Conservation (phyloP, 1,284 basidiomycete genomes). For the Papiliotrema laurentii region DNA sequence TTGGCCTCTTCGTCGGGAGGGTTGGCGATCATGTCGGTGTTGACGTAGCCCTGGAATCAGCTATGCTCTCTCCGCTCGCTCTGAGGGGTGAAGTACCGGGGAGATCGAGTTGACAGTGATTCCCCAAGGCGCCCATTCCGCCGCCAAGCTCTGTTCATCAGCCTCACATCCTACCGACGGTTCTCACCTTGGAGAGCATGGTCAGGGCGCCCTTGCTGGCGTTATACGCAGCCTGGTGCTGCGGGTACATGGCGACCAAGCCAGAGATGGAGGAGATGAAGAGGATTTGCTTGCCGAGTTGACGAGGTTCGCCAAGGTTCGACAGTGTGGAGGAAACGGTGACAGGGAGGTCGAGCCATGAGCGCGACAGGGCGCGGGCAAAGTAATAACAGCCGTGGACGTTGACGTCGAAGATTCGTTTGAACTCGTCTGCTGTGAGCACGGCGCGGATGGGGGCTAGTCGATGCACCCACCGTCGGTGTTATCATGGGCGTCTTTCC, state of each 20-base stretch:
- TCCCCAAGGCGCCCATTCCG: conserved; percentile 45
- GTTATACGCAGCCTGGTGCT: conserved; percentile 46
- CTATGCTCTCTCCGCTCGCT: neutral
- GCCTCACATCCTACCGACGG: neutral
- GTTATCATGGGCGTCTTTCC: conserved; percentile 39
- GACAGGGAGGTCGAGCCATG: conserved; percentile 33
- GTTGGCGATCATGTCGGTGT: conserved; percentile 47
- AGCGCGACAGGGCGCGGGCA: conserved; percentile 35
- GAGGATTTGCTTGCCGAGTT: conserved; percentile 44
- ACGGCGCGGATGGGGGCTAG: neutral
- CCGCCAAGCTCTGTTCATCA: conserved; percentile 34
- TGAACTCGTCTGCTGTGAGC: conserved; percentile 29
- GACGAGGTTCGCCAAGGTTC: conserved; percentile 5
- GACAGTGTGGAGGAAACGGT: neutral
- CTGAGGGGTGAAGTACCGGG: conserved; percentile 22
- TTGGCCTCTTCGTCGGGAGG: conserved; percentile 20
- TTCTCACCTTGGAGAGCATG: conserved; percentile 39
- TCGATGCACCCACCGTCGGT: conserved; percentile 32
- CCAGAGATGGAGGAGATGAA: conserved; percentile 46
- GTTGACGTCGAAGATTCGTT: conserved; percentile 39
- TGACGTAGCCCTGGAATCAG: conserved; percentile 34
- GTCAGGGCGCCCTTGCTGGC: conserved; percentile 44
- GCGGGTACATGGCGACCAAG: conserved; percentile 45
- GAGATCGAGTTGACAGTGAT: conserved; percentile 45
- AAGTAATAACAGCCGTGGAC: conserved; percentile 41